Base-by-base conservation (phyloP, 106 monocot species). In the Gastrodia elata region DNA sequence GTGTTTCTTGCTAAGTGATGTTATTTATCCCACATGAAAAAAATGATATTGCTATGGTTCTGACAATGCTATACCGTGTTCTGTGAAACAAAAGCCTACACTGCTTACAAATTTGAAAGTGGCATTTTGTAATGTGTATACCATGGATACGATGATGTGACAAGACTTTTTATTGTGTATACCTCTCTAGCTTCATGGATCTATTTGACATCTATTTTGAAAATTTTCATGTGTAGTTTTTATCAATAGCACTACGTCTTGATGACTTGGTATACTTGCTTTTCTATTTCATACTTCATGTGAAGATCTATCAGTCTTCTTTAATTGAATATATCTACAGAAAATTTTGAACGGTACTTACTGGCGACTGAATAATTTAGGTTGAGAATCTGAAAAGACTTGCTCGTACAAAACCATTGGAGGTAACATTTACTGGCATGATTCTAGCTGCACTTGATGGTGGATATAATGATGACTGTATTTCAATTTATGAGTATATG, bases 381-480 rank as follows among this genome's bases (percentile, higher is more conserved):
- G 83, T 97, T 76, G 81, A 86, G 56, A 92, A 90, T 72, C 70
- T 98, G 64, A 87, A 77, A 86, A 88, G 72, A 59, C 84, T 91
- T 78, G 84, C 86, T 79, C 80, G 71, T 71, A 78, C 85, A 72
- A 98, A 88, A 72, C 90, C 97, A 44, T 72, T 93, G 78, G 97
- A 90, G 73, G 83, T 88, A 28, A 75, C 93, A 80, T 98, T 93
- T 79, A 98, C 97, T 46, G 97, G 97, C 73, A 88, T 98, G 91
- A 98, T 98, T 52, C 75, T 84, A 57, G 88, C 97, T 71, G 82
- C 93, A 59, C 77, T 93, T 41, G 85, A 89, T 78, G 93, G 93
- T 44, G 97, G 97, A 68, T 74, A 91, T 68, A 22, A 83, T 16
- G 11, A 37, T 44, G 79, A 93, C 9, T 88, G 97, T 46, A 85